Evolutionary conservation across 306 rosid genomes (phyloP).

Genomic region (Prunus kanzakura): DNA sequence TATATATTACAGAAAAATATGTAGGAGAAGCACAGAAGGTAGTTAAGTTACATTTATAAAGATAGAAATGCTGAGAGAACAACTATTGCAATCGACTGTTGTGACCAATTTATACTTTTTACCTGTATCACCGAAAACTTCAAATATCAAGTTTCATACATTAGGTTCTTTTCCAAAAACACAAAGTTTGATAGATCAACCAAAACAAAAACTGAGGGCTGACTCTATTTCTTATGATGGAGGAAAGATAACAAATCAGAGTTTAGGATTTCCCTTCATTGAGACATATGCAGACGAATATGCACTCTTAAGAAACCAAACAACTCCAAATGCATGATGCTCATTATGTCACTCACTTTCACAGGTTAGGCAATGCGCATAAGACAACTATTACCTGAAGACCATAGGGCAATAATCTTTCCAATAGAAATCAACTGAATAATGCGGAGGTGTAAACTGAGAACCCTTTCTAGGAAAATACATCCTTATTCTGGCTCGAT

Average conservation of each 20-base stretch:
- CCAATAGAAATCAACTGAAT: slow-evolving; percentile 82
- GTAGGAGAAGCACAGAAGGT: neutral
- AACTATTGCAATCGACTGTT: neutral
- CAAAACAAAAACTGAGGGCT: neutral
- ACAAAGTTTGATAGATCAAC: neutral
- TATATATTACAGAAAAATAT: too few species aligned
- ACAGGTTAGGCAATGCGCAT: neutral
- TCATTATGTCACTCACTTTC: slow-evolving; percentile 4
- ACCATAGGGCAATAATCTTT: slow-evolving; percentile 99
- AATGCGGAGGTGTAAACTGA: slow-evolving; percentile 87
- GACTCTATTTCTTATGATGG: neutral
- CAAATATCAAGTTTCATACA: neutral
- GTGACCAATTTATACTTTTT: neutral
- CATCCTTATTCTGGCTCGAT: slow-evolving; percentile 89
- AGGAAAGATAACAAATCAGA: neutral
- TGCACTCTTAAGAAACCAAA: slow-evolving; percentile 9
- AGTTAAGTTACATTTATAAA: neutral
- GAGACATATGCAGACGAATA: neutral
- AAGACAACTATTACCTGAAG: slow-evolving; percentile 66
- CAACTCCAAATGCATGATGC: slow-evolving; percentile 23
- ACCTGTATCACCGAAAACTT: neutral
- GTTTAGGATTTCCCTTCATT: neutral
- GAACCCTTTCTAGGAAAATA: slow-evolving; percentile 85
- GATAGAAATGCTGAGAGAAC: neutral
- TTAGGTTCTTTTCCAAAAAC: neutral